Evolutionary conservation across 495 filamentous ascomycete species (phyloP).

Genomic region (Aspergillus ellipticus): DNA sequence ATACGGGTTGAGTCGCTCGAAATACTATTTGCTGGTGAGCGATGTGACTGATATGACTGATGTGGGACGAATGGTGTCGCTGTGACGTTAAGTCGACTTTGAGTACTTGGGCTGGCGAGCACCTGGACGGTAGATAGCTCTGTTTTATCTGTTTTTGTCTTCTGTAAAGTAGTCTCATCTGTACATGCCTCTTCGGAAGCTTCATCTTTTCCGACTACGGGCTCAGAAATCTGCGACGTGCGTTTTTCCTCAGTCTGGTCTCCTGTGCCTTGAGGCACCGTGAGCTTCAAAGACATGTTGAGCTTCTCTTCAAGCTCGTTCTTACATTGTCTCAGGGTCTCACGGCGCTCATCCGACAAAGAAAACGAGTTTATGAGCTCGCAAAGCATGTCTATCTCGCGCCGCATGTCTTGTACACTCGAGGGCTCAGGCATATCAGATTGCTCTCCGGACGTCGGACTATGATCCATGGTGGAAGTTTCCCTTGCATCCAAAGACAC

Average conservation of each 20-base stretch:
- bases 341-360: conserved; percentile 7
- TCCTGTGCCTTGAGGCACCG: background rate
- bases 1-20: conserved; percentile 2
- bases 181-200: background rate
- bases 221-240: background rate
- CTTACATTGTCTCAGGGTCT: conserved; percentile 11
- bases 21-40: background rate
- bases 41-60: no score
- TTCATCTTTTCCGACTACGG: background rate
- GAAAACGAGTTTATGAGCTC: conserved; percentile 11
- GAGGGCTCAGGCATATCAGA: background rate
- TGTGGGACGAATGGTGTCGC: conserved; percentile 13
- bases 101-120: background rate
- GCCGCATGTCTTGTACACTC: background rate
- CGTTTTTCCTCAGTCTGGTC: background rate
- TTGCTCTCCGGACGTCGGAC: background rate
- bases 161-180: background rate
- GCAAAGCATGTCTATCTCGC: conserved; percentile 16
- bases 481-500: background rate
- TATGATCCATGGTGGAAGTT: background rate
- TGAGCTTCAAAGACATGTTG: background rate
- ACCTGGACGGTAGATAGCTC: background rate
- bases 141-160: background rate
- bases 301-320: conserved; percentile 11
- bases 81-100: conserved; percentile 9